phyloP scores from a whole-genome alignment of 2,329 filamentous ascomycete species.

The Sporothrix mexicana region DNA sequence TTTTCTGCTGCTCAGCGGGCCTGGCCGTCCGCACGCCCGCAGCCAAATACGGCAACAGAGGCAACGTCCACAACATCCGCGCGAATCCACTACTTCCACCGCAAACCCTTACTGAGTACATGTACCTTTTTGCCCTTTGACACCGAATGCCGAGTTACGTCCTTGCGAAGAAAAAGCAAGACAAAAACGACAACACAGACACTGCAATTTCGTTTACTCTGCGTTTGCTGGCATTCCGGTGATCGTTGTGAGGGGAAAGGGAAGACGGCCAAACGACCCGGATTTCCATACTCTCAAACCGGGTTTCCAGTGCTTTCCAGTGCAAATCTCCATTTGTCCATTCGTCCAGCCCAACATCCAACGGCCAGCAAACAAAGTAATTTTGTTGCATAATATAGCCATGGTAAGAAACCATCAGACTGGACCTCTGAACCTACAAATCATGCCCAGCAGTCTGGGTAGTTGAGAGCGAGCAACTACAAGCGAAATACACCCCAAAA shows the following conservation, averaged over 20 bases:
- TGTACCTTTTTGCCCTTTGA: neutral
- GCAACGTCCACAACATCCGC: no score
- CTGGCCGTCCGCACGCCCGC: slow-evolving; percentile 15
- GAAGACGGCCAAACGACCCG: neutral
- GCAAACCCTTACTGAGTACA: neutral
- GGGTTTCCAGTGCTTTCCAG: no score
- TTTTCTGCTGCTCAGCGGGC: neutral
- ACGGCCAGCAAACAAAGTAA: neutral
- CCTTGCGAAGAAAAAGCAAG: neutral
- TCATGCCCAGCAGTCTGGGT: neutral
- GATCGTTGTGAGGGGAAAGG: slow-evolving; percentile 2
- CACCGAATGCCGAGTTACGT: slow-evolving; percentile 16
- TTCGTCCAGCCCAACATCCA: neutral
- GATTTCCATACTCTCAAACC: no score
- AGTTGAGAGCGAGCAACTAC: no score
- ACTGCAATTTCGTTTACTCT: neutral
- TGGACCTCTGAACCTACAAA: neutral
- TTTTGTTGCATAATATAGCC: neutral
- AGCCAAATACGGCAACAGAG: neutral
- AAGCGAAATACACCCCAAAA: no score
- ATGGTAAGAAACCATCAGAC: neutral
- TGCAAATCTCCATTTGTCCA: neutral
- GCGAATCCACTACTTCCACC: no score
- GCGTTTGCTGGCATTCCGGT: neutral
- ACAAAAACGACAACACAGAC: neutral